phyloP scores from a whole-genome alignment of 2,329 filamentous ascomycete species.

The Didymella sp. region DNA sequence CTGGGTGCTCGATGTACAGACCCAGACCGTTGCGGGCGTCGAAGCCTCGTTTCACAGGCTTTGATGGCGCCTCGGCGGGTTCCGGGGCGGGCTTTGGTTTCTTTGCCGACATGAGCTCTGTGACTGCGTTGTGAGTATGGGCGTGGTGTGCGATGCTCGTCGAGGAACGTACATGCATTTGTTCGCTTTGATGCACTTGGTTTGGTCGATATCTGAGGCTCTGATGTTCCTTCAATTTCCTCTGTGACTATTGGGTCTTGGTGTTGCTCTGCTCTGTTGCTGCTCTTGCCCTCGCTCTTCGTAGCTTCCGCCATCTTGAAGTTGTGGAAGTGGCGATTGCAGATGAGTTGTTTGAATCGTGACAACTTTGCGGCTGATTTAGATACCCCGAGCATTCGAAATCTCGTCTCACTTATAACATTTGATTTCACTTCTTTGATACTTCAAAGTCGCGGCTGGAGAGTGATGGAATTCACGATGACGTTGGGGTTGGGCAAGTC shows the following conservation, averaged over 20 bases:
- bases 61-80: constrained; percentile 16
- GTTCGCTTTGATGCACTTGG: constrained; percentile 33
- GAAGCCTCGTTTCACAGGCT: constrained; percentile 17
- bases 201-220: not conserved
- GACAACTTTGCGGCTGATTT: not conserved
- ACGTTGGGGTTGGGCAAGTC: constrained; percentile 12
- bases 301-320: constrained; percentile 1
- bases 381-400: not conserved
- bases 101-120: constrained; percentile 56
- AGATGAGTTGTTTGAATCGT: not conserved
- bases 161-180: constrained; percentile 50
- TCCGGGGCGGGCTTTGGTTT: constrained; percentile 40
- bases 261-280: constrained; percentile 7
- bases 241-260: constrained; percentile 9
- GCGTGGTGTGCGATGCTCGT: not conserved
- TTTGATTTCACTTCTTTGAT: not conserved
- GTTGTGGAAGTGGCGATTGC: not conserved
- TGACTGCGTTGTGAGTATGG: constrained; percentile 49
- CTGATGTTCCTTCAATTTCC: constrained; percentile 3
- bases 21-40: constrained; percentile 67
- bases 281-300: not conserved
- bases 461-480: not conserved
- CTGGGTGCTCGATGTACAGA: constrained; percentile 70
- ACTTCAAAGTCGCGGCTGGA: not conserved
- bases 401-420: not conserved